These are phyloP conservation scores for Colletotrichum lindemuthianum DNA, from an alignment of 2,329 filamentous ascomycete genomes.

Conservation along the genomic window DNA sequence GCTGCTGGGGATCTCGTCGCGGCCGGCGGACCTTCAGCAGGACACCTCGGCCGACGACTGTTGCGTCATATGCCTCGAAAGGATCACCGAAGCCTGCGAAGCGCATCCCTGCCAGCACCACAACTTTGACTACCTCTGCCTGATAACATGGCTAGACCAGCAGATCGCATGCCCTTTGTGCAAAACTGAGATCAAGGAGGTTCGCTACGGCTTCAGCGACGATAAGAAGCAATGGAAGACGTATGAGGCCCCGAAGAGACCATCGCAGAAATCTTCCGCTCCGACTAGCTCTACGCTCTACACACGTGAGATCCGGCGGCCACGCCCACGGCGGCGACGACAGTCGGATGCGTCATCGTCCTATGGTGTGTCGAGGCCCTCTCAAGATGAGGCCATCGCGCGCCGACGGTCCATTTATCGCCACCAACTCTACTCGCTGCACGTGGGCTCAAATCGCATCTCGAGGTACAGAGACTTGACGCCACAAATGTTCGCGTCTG, in stretches of 20 bases:
- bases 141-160: slow-evolving; percentile 83
- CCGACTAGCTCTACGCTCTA: slow-evolving; percentile 1
- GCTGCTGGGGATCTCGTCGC: slow-evolving; percentile 51
- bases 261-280: slow-evolving; percentile 1
- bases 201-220: slow-evolving; percentile 65
- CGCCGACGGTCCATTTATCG: slow-evolving; percentile 79
- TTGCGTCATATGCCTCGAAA: slow-evolving; percentile 90
- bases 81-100: slow-evolving; percentile 76
- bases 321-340: slow-evolving; percentile 23
- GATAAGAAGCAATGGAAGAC: slow-evolving; percentile 62
- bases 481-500: slow-evolving; percentile 70
- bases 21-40: slow-evolving; percentile 32
- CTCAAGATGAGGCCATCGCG: slow-evolving; percentile 52
- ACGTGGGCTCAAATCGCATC: slow-evolving; percentile 83
- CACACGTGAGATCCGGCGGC: neutral
- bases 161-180: slow-evolving; percentile 83
- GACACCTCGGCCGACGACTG: slow-evolving; percentile 47
- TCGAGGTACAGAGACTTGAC: slow-evolving; percentile 81
- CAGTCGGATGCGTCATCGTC: slow-evolving; percentile 35
- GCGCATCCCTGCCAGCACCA: slow-evolving; percentile 81
- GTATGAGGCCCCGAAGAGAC: slow-evolving; percentile 51
- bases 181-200: slow-evolving; percentile 63
- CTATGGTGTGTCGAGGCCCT: slow-evolving; percentile 36
- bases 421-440: slow-evolving; percentile 77
- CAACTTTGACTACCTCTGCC: slow-evolving; percentile 87